Evolutionary conservation across 257 asterid species (phyloP), one percentile per base, ranked within the genome.

Genomic region (Datura wrightii): DNA sequence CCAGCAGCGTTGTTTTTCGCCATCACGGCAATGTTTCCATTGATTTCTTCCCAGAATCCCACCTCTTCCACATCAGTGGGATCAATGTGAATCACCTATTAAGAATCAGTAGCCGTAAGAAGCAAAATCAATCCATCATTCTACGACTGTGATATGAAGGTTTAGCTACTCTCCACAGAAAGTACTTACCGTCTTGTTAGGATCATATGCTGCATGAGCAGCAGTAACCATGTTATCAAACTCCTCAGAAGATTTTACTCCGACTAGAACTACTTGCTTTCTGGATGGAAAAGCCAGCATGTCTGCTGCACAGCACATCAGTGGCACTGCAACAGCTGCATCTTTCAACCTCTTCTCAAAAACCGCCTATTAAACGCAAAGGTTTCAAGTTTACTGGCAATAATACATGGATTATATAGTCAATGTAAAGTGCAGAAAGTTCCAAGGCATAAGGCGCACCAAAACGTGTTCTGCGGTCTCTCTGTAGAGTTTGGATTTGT

Each of bases 271-370:
- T 31, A 96, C 94, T 86, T 96, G 99, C 87, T 91, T 92, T 58
- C 93, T 83, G 3, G 98, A 92, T 53, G 95, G 94, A 66, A 87
- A 88, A 0, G 82, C 72, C 5, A 96, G 90, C 97, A 94, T 94
- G 46, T 94, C 98, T 2, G 98, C 98, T 1, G 91, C 98, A 13
- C 98, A 94, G 86, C 99, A 94, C 98, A 94, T 90, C 53, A 94
- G 85, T 5, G 99, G 99, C 86, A 94, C 91, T 0, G 98, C 99
- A 89, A 90, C 81, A 1, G 97, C 70, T 5, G 93, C 85, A 19
- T 94, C 97, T 81, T 88, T 87, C 86, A 96, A 88, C 79, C 99
- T 89, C 94, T 89, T 93, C 95, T 96, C 99, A 34, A 94, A 96
- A 34, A 95, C 97, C 0, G 97, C 98, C 99, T 96, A 91, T 31